Percentiles rank a stretch among this genome's conserved stretches.
phyloP scores from a whole-genome alignment of 495 filamentous ascomycete species.

The Trypethelium eluteriae region DNA sequence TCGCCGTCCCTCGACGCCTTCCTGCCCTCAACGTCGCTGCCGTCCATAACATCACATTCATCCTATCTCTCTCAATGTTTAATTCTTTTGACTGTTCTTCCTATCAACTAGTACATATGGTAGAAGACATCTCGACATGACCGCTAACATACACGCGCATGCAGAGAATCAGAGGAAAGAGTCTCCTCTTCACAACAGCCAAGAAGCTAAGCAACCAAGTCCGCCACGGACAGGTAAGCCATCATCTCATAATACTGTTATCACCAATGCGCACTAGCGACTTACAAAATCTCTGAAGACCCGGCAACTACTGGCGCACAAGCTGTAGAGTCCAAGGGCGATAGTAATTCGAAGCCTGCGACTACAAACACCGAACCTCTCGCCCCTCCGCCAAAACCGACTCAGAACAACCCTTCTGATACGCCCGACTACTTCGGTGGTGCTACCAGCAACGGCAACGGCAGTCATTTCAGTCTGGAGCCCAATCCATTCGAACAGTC shows the following conservation, averaged over 20 bases:
- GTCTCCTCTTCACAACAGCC: not conserved
- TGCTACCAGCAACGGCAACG: slow-evolving; percentile 39
- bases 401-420: slow-evolving; percentile 43
- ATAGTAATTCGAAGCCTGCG: slow-evolving; percentile 25
- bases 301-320: not conserved
- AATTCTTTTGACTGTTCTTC: not conserved
- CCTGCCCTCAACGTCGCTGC: slow-evolving; percentile 1
- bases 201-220: not conserved
- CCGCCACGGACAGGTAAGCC: slow-evolving; percentile 10
- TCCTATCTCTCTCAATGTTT: not conserved
- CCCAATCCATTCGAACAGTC: slow-evolving; percentile 96
- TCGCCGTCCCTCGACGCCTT: not conserved
- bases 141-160: not conserved
- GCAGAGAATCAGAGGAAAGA: slow-evolving; percentile 12
- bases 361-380: slow-evolving; percentile 51
- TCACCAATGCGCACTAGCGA: not conserved
- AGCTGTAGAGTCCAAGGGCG: slow-evolving; percentile 25
- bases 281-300: not conserved
- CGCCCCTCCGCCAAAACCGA: slow-evolving; percentile 72
- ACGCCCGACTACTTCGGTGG: slow-evolving; percentile 73
- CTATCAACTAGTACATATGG: not conserved
- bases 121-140: not conserved
- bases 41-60: slow-evolving; percentile 3
- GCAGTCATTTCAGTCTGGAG: slow-evolving; percentile 63
- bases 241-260: slow-evolving; percentile 4